Percentiles rank a stretch among this genome's conserved stretches.
Conservation (phyloP, 345 rosid genomes). For the Corchorus capsularis region DNA sequence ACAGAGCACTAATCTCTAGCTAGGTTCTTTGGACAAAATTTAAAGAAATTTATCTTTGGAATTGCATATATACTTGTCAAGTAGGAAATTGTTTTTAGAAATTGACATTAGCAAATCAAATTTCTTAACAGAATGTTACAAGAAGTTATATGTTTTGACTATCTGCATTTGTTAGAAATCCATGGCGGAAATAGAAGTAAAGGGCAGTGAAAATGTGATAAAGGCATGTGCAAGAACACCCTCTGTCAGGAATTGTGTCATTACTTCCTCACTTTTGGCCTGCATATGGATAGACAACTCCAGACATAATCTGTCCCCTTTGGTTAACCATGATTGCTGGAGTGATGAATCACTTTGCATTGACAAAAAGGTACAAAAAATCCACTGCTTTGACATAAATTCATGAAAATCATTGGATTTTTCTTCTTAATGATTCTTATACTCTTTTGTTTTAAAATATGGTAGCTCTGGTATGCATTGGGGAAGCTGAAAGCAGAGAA, state of each 20-base stretch:
- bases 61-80: not conserved
- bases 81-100: not conserved
- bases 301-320: constrained; percentile 33
- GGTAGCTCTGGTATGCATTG: constrained; percentile 32
- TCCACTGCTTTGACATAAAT: not conserved
- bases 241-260: constrained; percentile 72
- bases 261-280: constrained; percentile 81
- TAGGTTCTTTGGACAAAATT: no score
- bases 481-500: constrained; percentile 93
- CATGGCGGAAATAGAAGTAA: constrained; percentile 74
- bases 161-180: constrained; percentile 39
- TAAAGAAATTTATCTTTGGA: not conserved
- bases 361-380: constrained; percentile 55
- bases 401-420: not conserved
- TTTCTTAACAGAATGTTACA: not conserved
- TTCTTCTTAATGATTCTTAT: not conserved
- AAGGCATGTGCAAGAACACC: constrained; percentile 77
- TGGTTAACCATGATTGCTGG: constrained; percentile 71
- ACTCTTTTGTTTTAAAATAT: constrained; percentile 2
- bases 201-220: constrained; percentile 67
- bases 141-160: not conserved
- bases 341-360: constrained; percentile 75
- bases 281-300: constrained; percentile 65
- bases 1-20: not conserved
- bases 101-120: not conserved